phyloP scores from a whole-genome alignment of 2,329 filamentous ascomycete species.

The Akanthomyces lecanii region DNA sequence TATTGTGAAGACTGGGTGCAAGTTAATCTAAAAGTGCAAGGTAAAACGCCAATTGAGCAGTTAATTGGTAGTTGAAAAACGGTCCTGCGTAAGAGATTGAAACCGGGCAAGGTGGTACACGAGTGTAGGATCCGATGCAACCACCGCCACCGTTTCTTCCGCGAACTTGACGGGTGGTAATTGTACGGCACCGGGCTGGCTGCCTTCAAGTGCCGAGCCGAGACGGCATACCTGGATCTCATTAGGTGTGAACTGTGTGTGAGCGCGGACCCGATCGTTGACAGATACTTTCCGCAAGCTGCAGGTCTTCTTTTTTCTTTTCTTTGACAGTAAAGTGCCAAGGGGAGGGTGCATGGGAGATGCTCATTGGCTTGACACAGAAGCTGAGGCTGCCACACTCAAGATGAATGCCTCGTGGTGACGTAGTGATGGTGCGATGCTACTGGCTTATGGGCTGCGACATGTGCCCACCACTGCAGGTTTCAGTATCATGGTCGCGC shows the following conservation, averaged over 20 bases:
- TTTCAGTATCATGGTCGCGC: not conserved
- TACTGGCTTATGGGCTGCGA: not conserved
- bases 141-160: not conserved
- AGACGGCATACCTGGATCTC: not conserved
- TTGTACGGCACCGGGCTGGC: no score
- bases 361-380: not conserved
- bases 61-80: not conserved
- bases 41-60: not conserved
- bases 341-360: not conserved
- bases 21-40: not conserved
- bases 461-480: not conserved
- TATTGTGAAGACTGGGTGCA: slow-evolving; percentile 1
- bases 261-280: not conserved
- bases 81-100: not conserved
- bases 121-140: not conserved
- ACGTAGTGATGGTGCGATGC: not conserved
- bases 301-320: not conserved
- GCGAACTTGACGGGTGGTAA: not conserved
- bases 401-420: not conserved
- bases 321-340: not conserved
- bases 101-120: not conserved
- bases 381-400: not conserved
- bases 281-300: not conserved
- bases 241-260: not conserved
- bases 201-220: slow-evolving; percentile 3